These are phyloP conservation scores for Tremellales sp. DNA, from an alignment of 1,284 basidiomycete species.

Conservation along the genomic window DNA sequence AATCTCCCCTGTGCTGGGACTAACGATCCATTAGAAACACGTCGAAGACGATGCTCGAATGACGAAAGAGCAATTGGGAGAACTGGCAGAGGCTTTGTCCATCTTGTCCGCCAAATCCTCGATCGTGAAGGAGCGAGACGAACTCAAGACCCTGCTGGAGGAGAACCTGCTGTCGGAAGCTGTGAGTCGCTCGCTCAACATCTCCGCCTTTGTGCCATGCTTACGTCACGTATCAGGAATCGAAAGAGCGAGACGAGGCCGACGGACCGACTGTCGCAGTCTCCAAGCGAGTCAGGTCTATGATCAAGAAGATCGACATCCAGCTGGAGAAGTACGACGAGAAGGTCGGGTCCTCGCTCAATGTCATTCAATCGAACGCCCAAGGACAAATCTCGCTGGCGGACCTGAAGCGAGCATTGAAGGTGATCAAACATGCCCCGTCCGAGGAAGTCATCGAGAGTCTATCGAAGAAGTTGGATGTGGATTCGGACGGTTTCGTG, in stretches of 20 bases:
- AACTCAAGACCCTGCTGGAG: slow-evolving; percentile 82
- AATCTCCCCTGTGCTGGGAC: no score
- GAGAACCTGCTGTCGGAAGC: slow-evolving; percentile 86
- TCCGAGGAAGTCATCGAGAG: slow-evolving; percentile 85
- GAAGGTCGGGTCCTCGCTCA: slow-evolving; percentile 83
- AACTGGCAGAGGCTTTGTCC: slow-evolving; percentile 86
- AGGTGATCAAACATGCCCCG: slow-evolving; percentile 90
- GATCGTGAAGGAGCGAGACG: slow-evolving; percentile 91
- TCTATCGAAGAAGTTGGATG: slow-evolving; percentile 89
- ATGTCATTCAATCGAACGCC: slow-evolving; percentile 88
- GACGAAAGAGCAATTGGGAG: slow-evolving; percentile 94
- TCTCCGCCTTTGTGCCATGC: neutral
- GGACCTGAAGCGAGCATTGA: slow-evolving; percentile 85
- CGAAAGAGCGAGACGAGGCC: slow-evolving; percentile 45
- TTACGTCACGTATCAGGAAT: slow-evolving; percentile 32
- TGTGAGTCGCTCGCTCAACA: slow-evolving; percentile 49
- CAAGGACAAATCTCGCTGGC: slow-evolving; percentile 87
- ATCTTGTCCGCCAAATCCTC: slow-evolving; percentile 93
- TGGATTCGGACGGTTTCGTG: slow-evolving; percentile 93
- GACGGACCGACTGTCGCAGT: slow-evolving; percentile 54
- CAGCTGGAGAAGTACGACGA: slow-evolving; percentile 90
- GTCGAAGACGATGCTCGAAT: slow-evolving; percentile 71
- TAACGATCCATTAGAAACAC: slow-evolving; percentile 21
- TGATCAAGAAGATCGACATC: slow-evolving; percentile 93
- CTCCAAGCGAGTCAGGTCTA: slow-evolving; percentile 88